Percentiles rank a stretch among this genome's conserved stretches.
Evolutionary conservation across 2,329 filamentous ascomycete genomes (phyloP).

Genomic region (Fusarium hostae): DNA sequence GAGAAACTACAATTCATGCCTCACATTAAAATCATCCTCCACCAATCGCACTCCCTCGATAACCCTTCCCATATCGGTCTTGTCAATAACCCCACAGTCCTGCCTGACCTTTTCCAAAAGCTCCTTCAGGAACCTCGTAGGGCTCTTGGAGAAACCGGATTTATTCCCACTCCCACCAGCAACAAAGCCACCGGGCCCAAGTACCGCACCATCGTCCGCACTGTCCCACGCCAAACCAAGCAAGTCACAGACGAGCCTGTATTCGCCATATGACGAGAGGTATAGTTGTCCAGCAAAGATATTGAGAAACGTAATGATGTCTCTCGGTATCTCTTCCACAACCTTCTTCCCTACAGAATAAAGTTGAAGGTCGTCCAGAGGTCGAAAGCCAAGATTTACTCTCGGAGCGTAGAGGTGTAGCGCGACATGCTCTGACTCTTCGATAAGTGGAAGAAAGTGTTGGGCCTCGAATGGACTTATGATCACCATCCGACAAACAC

Average conservation of each 20-base stretch:
- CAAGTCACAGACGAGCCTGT: constrained; percentile 61
- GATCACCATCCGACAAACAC: not conserved
- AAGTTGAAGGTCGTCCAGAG: constrained; percentile 31
- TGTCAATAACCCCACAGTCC: constrained; percentile 52
- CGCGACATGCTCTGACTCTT: constrained; percentile 46
- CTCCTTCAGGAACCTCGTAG: constrained; percentile 52
- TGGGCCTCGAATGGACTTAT: constrained; percentile 73
- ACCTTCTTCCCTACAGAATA: constrained; percentile 14
- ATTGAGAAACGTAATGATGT: constrained; percentile 63
- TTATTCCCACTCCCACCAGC: constrained; percentile 9
- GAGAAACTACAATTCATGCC: not conserved
- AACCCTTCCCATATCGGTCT: constrained; percentile 56
- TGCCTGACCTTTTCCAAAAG: constrained; percentile 52
- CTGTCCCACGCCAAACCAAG: constrained; percentile 59
- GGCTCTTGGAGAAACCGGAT: constrained; percentile 46
- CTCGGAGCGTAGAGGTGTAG: constrained; percentile 64
- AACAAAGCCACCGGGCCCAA: constrained; percentile 50
- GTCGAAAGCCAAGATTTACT: constrained; percentile 43
- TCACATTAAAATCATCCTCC: constrained; percentile 29
- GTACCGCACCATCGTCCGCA: constrained; percentile 36
- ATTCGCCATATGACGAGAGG: constrained; percentile 64
- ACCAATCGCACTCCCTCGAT: constrained; percentile 47
- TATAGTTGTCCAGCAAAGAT: constrained; percentile 77
- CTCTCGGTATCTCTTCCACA: constrained; percentile 17
- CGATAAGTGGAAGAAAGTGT: constrained; percentile 56